Evolutionary conservation across 2,329 filamentous ascomycete species (phyloP).

Genomic region (Metarhizium sp.): DNA sequence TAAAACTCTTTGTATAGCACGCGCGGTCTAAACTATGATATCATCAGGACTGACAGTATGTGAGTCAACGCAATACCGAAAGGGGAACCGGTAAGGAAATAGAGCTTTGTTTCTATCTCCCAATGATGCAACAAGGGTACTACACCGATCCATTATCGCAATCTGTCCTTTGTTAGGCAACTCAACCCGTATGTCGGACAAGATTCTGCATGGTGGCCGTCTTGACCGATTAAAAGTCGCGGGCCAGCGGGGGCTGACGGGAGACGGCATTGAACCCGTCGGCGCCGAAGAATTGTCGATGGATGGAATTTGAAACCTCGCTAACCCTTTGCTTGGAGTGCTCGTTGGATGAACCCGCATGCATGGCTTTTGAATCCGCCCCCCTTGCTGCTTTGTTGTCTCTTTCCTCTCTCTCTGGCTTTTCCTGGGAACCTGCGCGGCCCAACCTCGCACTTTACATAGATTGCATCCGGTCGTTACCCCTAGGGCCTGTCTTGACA

Average conservation of each 20-base stretch:
- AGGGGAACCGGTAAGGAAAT: constrained; percentile 2
- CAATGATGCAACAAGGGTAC: not conserved
- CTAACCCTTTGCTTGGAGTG: not conserved
- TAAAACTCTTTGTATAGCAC: no score
- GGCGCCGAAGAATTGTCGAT: not conserved
- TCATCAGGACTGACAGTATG: not conserved
- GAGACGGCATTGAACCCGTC: constrained; percentile 1
- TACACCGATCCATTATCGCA: not conserved
- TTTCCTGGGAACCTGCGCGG: constrained; percentile 14
- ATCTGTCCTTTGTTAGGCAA: not conserved
- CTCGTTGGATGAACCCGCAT: not conserved
- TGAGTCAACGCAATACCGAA: not conserved
- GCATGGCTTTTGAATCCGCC: not conserved
- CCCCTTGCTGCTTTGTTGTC: constrained; percentile 12
- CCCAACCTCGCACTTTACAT: not conserved
- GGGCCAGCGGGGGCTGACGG: not conserved
- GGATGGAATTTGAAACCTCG: not conserved
- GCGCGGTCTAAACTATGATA: no score
- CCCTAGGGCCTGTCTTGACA: not conserved
- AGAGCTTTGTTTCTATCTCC: not conserved
- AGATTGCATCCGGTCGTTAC: not conserved
- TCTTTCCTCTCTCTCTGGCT: constrained; percentile 17
- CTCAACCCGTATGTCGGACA: not conserved
- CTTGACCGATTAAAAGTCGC: not conserved
- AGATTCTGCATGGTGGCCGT: not conserved